Percentiles rank a stretch among this genome's conserved stretches.
Conservation (phyloP, 2,329 filamentous ascomycete species). For the Bipolaris sorokiniana region DNA sequence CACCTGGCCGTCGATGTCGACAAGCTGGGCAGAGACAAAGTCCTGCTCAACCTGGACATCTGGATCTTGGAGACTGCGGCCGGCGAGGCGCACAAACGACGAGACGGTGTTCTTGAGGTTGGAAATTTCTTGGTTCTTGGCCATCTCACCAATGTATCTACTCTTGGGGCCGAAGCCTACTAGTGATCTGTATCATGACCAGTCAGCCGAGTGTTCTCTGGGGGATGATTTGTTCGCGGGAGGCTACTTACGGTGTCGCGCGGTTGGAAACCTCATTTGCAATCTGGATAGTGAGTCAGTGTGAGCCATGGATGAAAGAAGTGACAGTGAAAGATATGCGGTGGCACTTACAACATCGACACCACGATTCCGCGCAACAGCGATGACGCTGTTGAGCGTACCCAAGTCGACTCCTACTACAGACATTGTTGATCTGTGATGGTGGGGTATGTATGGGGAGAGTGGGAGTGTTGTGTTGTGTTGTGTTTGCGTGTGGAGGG, state of each 20-base stretch:
- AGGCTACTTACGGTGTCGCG: slow-evolving; percentile 83
- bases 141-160: slow-evolving; percentile 91
- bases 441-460: slow-evolving; percentile 40
- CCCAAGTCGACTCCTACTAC: slow-evolving; percentile 89
- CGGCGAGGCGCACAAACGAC: slow-evolving; percentile 89
- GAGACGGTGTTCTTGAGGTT: slow-evolving; percentile 99
- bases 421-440: slow-evolving; percentile 57
- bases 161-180: slow-evolving; percentile 94
- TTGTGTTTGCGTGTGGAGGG: slow-evolving; percentile 1
- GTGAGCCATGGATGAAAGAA: slow-evolving; percentile 8
- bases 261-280: slow-evolving; percentile 99
- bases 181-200: slow-evolving; percentile 64
- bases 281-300: slow-evolving; percentile 66
- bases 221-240: slow-evolving; percentile 17
- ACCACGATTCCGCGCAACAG: slow-evolving; percentile 96
- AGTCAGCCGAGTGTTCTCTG: slow-evolving; percentile 13
- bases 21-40: slow-evolving; percentile 82
- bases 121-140: slow-evolving; percentile 98
- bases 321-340: background rate
- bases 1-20: slow-evolving; percentile 92
- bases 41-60: slow-evolving; percentile 93
- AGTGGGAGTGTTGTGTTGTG: slow-evolving; percentile 35
- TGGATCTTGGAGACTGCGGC: slow-evolving; percentile 84
- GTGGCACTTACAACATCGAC: slow-evolving; percentile 88
- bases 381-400: slow-evolving; percentile 95